Conservation (phyloP, 768 basidiomycete genomes). For the Lactarius evosmus region DNA sequence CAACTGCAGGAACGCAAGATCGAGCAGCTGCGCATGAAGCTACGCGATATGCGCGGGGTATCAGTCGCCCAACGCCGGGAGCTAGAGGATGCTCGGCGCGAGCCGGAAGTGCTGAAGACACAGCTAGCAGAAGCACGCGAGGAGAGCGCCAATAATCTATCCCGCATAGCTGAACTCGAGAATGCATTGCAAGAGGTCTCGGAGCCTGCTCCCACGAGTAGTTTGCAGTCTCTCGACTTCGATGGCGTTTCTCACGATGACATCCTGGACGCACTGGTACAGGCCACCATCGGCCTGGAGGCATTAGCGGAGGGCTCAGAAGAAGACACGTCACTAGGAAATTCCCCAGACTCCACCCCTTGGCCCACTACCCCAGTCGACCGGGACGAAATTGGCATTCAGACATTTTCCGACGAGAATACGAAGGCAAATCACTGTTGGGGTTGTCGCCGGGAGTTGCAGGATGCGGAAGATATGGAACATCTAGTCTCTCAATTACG, state of each 20-base stretch:
- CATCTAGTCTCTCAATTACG: not conserved
- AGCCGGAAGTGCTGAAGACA: conserved; percentile 6
- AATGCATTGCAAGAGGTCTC: not conserved
- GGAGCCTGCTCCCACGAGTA: not conserved
- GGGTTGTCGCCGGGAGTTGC: not conserved
- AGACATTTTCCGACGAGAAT: not conserved
- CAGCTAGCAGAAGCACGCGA: conserved; percentile 12
- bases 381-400: conserved; percentile 12
- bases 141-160: conserved; percentile 12
- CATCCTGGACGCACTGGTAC: conserved; percentile 17
- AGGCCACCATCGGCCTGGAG: conserved; percentile 16
- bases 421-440: not conserved
- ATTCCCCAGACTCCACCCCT: not conserved
- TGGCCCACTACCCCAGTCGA: not conserved
- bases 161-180: conserved; percentile 26
- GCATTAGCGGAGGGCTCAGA: conserved; percentile 8
- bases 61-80: conserved; percentile 20
- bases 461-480: conserved; percentile 4
- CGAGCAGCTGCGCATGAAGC: conserved; percentile 23
- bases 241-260: conserved; percentile 15
- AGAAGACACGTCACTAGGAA: not conserved
- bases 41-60: conserved; percentile 19
- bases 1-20: conserved; percentile 28
- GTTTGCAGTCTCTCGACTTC: conserved; percentile 1
- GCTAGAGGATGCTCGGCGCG: conserved; percentile 17